phyloP scores from a whole-genome alignment of 176 grass and related monocot genomes.

The Echinochloa phyllopogon region DNA sequence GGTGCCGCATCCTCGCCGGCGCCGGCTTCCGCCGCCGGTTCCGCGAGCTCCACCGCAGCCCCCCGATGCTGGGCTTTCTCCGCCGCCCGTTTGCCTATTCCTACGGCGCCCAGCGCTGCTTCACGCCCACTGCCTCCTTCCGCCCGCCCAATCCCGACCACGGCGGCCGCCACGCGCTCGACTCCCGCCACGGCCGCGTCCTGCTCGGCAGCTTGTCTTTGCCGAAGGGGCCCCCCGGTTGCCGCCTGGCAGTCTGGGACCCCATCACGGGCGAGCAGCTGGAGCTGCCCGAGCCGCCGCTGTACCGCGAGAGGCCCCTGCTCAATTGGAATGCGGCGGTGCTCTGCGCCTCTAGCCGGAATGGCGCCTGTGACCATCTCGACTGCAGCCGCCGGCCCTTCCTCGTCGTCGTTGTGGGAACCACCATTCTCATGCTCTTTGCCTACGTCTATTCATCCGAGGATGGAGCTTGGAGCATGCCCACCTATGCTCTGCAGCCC shows the following conservation, averaged over 20 bases:
- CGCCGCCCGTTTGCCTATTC: too few relatives aligned
- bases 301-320: too few relatives aligned
- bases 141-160: background rate
- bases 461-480: background rate
- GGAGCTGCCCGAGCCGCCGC: background rate
- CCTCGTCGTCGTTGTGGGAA: background rate
- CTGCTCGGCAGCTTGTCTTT: background rate
- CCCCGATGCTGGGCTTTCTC: background rate
- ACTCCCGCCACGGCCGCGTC: background rate
- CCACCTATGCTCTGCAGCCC: too few relatives aligned
- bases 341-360: background rate
- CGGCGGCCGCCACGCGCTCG: background rate
- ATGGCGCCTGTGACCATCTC: background rate
- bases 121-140: background rate
- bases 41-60: background rate
- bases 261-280: background rate
- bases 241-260: background rate
- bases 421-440: rapidly evolving
- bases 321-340: background rate
- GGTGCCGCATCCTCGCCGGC: background rate
- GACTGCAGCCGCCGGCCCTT: background rate
- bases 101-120: rapidly evolving
- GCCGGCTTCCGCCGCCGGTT: background rate
- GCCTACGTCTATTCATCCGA: background rate
- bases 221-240: too few relatives aligned